Evolutionary conservation across 2,329 filamentous ascomycete species (phyloP).

Genomic region (Fusarium veterinarium): DNA sequence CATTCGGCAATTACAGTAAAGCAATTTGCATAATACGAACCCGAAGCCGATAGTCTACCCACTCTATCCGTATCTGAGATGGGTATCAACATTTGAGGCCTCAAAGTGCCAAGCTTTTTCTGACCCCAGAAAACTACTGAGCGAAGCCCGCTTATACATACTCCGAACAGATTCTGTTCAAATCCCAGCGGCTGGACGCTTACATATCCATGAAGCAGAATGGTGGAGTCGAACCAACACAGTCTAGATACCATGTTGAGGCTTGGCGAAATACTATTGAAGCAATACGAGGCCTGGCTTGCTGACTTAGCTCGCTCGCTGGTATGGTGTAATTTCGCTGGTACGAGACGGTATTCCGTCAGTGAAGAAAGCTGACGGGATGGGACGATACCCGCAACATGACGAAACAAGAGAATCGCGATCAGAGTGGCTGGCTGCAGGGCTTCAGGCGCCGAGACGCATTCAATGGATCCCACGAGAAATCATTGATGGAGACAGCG

Average conservation of each 20-base stretch:
- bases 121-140: conserved; percentile 10
- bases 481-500: conserved; percentile 21
- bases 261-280: conserved; percentile 30
- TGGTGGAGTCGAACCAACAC: conserved; percentile 26
- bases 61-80: neutral
- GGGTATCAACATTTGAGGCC: conserved; percentile 6
- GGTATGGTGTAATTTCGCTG: conserved; percentile 26
- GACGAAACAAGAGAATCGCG: conserved; percentile 32
- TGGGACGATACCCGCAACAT: conserved; percentile 2
- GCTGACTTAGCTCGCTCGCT: conserved; percentile 8
- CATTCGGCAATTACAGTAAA: neutral
- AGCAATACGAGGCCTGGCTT: conserved; percentile 30
- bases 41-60: neutral
- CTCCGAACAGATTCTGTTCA: neutral
- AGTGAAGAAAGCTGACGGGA: conserved; percentile 13
- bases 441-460: conserved; percentile 6
- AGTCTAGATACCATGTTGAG: conserved; percentile 20
- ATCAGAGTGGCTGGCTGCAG: conserved; percentile 10
- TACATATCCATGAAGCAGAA: conserved; percentile 19
- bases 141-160: conserved; percentile 14
- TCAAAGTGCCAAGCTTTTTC: conserved; percentile 25
- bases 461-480: conserved; percentile 12
- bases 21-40: neutral
- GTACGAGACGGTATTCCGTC: conserved; percentile 9
- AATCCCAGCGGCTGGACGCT: conserved; percentile 17